Evolutionary conservation across 2,329 filamentous ascomycete species (phyloP), one percentile per base, ranked within the genome.

Genomic region (Alternaria gaisen): DNA sequence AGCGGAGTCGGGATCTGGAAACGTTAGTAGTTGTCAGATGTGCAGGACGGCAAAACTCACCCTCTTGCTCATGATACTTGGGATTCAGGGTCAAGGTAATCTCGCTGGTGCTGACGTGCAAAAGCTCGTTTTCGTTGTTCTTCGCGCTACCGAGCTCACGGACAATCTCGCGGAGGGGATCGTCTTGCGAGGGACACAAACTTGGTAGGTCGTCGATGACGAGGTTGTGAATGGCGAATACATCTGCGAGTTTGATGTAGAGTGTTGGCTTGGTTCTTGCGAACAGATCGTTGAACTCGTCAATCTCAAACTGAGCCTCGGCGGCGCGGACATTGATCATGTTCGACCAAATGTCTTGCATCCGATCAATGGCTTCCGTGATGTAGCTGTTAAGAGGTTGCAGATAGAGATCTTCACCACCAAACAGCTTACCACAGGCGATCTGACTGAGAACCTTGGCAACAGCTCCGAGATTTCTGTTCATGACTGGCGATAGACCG

Each of bases 171-270:
- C 92, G 91, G 58, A 99, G 85, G 61, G 93, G 86, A 76, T 99
- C 95, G 68, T 97, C 94, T 34, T 91, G 88, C 63, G 84, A 87
- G 1, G 92, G 90, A 70, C 92, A 96, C 62, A 98, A 89, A 58
- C 84, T 84, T 5, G 89, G 83, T 50, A 97, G 87, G 70, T 98
- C 93, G 24, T 89, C 85, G 3, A 92, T 90, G 56, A 98, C 87
- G 22, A 98, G 85, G 65, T 90, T 93, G 80, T 99, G 96, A 60
- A 99, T 94, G 50, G 94, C 92, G 77, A 99, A 98, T 58, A 99
- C 94, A 77, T 99, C 95, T 16, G 91, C 88, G 87, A 99, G 94
- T 82, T 99, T 99, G 83, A 99, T 97, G 82, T 98, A 99, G n/a
- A 99, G 85, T 0, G 94, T 98, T 7, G 95, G 95, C 80, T 97